These are phyloP conservation scores for Alternaria alternata DNA, from an alignment of 2,329 filamentous ascomycete genomes.

Conservation along the genomic window DNA sequence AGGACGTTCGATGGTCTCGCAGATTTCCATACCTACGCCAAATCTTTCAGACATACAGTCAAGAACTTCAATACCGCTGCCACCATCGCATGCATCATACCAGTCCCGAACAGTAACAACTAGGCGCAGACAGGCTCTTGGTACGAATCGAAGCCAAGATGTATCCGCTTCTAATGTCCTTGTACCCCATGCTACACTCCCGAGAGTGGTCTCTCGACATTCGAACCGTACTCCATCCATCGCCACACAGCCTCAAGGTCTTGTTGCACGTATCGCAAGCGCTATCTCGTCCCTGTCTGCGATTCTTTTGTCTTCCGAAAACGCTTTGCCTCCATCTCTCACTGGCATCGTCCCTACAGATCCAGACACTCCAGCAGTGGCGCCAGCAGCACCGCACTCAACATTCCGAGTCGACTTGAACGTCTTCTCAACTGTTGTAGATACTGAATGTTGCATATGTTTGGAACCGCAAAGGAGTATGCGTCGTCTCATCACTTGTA, in stretches of 20 bases:
- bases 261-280: constrained; percentile 1
- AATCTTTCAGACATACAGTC: not conserved
- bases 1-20: not conserved
- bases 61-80: not conserved
- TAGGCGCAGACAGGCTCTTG: not conserved
- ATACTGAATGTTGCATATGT: constrained; percentile 11
- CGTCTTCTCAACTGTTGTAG: constrained; percentile 1
- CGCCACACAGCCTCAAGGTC: not conserved
- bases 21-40: no score
- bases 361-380: not conserved
- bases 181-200: not conserved
- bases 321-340: not conserved
- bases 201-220: not conserved
- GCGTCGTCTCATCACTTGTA: constrained; percentile 7
- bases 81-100: not conserved
- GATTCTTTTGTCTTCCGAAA: not conserved
- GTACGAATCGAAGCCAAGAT: not conserved
- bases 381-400: not conserved
- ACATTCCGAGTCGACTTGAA: not conserved
- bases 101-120: not conserved
- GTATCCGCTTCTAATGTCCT: not conserved
- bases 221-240: not conserved
- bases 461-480: constrained; percentile 5
- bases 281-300: constrained; percentile 3
- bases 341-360: not conserved